Conservation (phyloP, 768 basidiomycete species). For the Panaeolus papilionaceus region DNA sequence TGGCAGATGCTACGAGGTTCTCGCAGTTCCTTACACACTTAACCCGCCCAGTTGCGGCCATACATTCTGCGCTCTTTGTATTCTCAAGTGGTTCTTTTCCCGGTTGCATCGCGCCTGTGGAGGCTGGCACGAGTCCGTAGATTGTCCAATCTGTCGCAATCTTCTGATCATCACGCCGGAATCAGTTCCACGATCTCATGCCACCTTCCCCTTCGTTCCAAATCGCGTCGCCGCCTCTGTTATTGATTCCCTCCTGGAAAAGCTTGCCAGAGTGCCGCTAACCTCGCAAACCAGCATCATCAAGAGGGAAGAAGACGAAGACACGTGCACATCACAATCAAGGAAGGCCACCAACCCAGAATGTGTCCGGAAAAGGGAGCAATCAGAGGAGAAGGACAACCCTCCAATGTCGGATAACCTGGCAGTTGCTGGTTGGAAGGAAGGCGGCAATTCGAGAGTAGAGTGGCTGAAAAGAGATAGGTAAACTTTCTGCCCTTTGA, state of each 20-base stretch:
- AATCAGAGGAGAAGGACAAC: constrained; percentile 40
- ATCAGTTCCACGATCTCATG: constrained; percentile 51
- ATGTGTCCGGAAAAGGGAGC: constrained; percentile 46
- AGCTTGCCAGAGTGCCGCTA: constrained; percentile 45
- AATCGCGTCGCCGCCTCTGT: constrained; percentile 62
- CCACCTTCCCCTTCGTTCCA: constrained; percentile 67
- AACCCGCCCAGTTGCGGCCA: constrained; percentile 67
- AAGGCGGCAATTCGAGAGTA: constrained; percentile 51
- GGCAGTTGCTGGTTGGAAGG: constrained; percentile 56
- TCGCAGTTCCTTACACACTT: constrained; percentile 66
- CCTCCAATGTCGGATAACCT: constrained; percentile 33
- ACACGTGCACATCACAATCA: constrained; percentile 41
- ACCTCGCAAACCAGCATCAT: constrained; percentile 44
- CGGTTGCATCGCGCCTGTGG: constrained; percentile 67
- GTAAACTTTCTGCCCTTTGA: constrained; percentile 33
- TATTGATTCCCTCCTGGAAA: constrained; percentile 57
- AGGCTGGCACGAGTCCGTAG: constrained; percentile 69
- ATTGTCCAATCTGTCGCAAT: constrained; percentile 72
- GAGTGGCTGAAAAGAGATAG: constrained; percentile 69
- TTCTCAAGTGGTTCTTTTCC: constrained; percentile 74
- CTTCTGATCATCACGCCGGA: constrained; percentile 58
- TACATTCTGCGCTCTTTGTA: constrained; percentile 70
- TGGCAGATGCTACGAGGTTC: constrained; percentile 66
- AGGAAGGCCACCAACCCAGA: constrained; percentile 36
- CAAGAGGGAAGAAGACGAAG: constrained; percentile 49